phyloP scores from a whole-genome alignment of 2,329 filamentous ascomycete species.

The Aspergillus candidus region DNA sequence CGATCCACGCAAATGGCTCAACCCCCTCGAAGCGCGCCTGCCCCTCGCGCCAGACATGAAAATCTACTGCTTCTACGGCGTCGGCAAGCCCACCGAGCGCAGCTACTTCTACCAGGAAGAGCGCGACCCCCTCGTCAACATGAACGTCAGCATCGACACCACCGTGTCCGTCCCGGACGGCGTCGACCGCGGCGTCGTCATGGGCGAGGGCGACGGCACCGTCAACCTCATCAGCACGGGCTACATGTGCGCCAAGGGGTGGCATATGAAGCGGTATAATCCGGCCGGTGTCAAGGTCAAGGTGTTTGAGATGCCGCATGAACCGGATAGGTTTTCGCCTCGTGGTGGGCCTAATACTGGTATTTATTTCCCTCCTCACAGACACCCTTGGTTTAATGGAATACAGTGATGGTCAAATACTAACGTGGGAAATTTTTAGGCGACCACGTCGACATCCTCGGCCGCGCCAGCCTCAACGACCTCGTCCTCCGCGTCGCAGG shows the following conservation, averaged over 20 bases:
- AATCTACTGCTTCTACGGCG: conserved; percentile 93
- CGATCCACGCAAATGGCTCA: conserved; percentile 82
- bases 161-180: conserved; percentile 39
- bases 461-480: conserved; percentile 82
- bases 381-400: too few relatives aligned
- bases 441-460: conserved; percentile 95
- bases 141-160: conserved; percentile 49
- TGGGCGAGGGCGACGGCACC: conserved; percentile 94
- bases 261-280: conserved; percentile 91
- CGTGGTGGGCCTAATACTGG: conserved; percentile 62
- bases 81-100: conserved; percentile 89
- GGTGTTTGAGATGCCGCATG: conserved; percentile 92
- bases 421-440: conserved; percentile 47
- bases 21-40: conserved; percentile 85
- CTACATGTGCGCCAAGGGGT: conserved; percentile 96
- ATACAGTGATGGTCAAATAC: too few relatives aligned
- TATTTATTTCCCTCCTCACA: too few relatives aligned
- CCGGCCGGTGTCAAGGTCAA: conserved; percentile 75
- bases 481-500: conserved; percentile 80
- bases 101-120: conserved; percentile 85
- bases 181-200: conserved; percentile 80
- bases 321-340: conserved; percentile 86
- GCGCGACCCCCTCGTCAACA: conserved; percentile 54
- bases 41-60: conserved; percentile 84
- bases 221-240: conserved; percentile 87